A percentile compares a stretch with the other conserved stretches of the same genome.
These are phyloP conservation scores for Cylindrodendrum hubeiense DNA, from an alignment of 2,329 filamentous ascomycete species.

Conservation along the genomic window DNA sequence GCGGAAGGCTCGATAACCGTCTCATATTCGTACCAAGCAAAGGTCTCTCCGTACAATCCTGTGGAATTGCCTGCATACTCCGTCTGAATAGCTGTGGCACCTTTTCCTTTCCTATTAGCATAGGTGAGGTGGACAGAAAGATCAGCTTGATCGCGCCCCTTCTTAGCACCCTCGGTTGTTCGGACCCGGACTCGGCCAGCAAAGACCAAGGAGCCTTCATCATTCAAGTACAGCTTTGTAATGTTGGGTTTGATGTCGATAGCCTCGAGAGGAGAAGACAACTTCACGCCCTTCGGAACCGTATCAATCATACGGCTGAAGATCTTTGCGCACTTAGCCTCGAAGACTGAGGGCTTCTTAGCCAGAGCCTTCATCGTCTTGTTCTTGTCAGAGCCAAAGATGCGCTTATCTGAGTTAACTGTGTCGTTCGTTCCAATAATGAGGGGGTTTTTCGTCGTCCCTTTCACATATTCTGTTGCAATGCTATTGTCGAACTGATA, in stretches of 20 bases:
- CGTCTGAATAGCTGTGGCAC: constrained; percentile 1
- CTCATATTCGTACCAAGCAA: constrained; percentile 48
- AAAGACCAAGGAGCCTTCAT: constrained; percentile 39
- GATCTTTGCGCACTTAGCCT: constrained; percentile 46
- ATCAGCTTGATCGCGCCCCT: constrained; percentile 36
- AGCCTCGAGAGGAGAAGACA: constrained; percentile 45
- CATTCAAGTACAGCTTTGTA: constrained; percentile 41
- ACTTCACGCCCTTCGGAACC: constrained; percentile 45
- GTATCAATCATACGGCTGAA: constrained; percentile 53
- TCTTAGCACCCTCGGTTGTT: constrained; percentile 19
- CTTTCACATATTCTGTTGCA: constrained; percentile 57
- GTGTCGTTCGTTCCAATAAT: constrained; percentile 54
- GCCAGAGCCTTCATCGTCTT: constrained; percentile 56
- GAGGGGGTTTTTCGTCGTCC: constrained; percentile 57
- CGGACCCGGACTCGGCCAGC: constrained; percentile 44
- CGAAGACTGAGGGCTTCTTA: constrained; percentile 50
- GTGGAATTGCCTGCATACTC: constrained; percentile 28
- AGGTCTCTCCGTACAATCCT: constrained; percentile 43
- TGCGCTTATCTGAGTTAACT: constrained; percentile 55
- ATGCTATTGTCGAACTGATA: constrained; percentile 58
- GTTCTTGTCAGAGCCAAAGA: constrained; percentile 59
- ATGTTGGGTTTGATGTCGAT: constrained; percentile 51
- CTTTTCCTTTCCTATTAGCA: constrained; percentile 24
- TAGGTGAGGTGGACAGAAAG: constrained; percentile 40
- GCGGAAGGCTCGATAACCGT: constrained; percentile 36